Evolutionary conservation across 306 rosid genomes (phyloP), one percentile per base, ranked within the genome.

Genomic region (Canavalia gladiata): DNA sequence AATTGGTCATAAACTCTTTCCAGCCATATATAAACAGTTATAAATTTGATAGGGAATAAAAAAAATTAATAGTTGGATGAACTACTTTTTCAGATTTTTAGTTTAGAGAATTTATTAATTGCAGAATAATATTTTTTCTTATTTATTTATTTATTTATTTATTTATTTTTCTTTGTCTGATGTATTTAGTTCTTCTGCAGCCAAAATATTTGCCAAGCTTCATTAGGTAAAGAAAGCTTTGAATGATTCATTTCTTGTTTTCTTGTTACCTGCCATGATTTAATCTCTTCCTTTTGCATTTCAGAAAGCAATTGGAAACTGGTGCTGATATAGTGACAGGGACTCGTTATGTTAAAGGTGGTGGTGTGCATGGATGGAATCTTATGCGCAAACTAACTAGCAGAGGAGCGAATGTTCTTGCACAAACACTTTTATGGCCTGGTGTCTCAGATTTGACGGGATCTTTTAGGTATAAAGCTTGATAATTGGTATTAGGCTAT

Each of bases 321-420:
- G 89, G 91, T 81, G 99, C 99, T 46, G 92, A 89, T 84, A 91
- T 95, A 88, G 97, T 93, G 62, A 91, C 97, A 0, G 99, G 99
- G 72, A 95, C 99, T 68, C 95, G 98, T 52, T 95, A 95, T 87
- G 99, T 93, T 72, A 86, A 81, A 88, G 97, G 92, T 10, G 99
- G 99, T 1, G 97, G 98, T 75, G 97, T 95, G 55, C 97, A 95
- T 90, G 99, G 99, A 79, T 95, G 99, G 99, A 95, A 89, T 89
- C 98, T 95, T 68, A 93, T 95, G 97, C 97, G 98, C 87, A 95
- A 95, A 72, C 88, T 95, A 68, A 95, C 99, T n/a, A 95, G 98
- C 81, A 87, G 99, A 73, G 99, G 99, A 52, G 99, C 99, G 29
- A 95, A 95, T 86, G 99, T 95, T 84, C 98, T 95, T 51, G 98